These are phyloP conservation scores for Parasitella parasitica DNA, from an alignment of 371 early-diverging fungal genomes.

Conservation along the genomic window DNA sequence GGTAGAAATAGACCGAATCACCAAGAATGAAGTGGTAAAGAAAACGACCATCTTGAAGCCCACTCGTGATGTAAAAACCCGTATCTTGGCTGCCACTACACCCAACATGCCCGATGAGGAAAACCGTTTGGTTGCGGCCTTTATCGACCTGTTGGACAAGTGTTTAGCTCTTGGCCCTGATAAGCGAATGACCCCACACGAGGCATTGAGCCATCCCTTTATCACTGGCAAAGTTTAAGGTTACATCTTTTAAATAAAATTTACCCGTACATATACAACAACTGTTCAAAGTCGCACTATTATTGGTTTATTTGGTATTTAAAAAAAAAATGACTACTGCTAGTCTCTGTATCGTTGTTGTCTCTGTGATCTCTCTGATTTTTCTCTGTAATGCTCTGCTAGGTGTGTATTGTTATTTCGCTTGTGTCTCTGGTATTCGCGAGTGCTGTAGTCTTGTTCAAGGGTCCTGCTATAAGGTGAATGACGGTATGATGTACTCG, in stretches of 20 bases:
- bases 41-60: constrained; percentile 69
- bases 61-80: constrained; percentile 65
- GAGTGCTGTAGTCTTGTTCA: not conserved
- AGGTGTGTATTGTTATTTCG: constrained; percentile 8
- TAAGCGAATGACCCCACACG: constrained; percentile 86
- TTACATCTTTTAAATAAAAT: too few relatives aligned
- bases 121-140: constrained; percentile 43
- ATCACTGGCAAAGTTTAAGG: constrained; percentile 52
- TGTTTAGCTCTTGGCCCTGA: constrained; percentile 89
- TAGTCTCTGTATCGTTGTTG: not conserved
- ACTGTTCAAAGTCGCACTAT: too few relatives aligned
- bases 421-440: constrained; percentile 5
- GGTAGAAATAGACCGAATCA: constrained; percentile 68
- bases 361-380: constrained; percentile 1
- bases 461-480: not conserved
- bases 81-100: constrained; percentile 55
- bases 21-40: constrained; percentile 71
- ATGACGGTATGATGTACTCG: not conserved
- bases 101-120: constrained; percentile 58
- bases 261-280: too few relatives aligned
- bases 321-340: too few relatives aligned
- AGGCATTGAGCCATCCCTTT: constrained; percentile 92
- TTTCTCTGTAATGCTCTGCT: constrained; percentile 12
- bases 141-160: constrained; percentile 85
- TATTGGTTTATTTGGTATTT: too few relatives aligned